Evolutionary conservation across 2,329 filamentous ascomycete species (phyloP).

Genomic region (Xylaria sp.): DNA sequence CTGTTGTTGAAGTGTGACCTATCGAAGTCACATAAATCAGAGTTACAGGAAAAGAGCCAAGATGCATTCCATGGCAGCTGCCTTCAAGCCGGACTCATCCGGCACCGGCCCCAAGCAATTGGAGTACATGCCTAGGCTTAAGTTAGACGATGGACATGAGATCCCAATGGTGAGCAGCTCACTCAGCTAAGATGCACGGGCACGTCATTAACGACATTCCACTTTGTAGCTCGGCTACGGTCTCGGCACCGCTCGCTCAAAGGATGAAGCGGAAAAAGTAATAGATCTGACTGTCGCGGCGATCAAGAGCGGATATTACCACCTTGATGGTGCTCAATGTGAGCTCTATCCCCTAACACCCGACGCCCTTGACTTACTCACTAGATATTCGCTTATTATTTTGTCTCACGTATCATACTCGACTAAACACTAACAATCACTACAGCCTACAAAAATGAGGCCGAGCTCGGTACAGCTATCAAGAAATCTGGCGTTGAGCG

Average conservation of each 20-base stretch:
- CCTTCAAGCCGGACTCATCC: constrained; percentile 54
- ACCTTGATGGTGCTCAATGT: constrained; percentile 81
- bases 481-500: constrained; percentile 72
- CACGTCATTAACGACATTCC: constrained; percentile 9
- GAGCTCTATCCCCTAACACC: constrained; percentile 34
- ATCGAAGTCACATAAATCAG: background rate
- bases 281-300: constrained; percentile 66
- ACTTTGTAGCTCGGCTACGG: constrained; percentile 72
- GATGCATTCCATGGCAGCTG: constrained; percentile 58
- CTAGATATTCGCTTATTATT: background rate
- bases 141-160: constrained; percentile 77
- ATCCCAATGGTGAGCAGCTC: constrained; percentile 70
- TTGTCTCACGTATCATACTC: background rate
- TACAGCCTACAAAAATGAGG: constrained; percentile 70
- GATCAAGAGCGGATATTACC: constrained; percentile 74
- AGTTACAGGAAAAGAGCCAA: constrained; percentile 1
- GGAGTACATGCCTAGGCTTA: constrained; percentile 65
- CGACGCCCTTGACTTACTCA: no score
- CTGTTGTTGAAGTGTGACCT: background rate
- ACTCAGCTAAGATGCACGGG: background rate
- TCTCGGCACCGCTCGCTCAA: constrained; percentile 74
- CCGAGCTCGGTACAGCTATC: constrained; percentile 77
- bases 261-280: constrained; percentile 67
- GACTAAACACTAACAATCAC: constrained; percentile 23
- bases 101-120: constrained; percentile 55